phyloP scores from a whole-genome alignment of 1,284 basidiomycete genomes.

The Naganishia albida region DNA sequence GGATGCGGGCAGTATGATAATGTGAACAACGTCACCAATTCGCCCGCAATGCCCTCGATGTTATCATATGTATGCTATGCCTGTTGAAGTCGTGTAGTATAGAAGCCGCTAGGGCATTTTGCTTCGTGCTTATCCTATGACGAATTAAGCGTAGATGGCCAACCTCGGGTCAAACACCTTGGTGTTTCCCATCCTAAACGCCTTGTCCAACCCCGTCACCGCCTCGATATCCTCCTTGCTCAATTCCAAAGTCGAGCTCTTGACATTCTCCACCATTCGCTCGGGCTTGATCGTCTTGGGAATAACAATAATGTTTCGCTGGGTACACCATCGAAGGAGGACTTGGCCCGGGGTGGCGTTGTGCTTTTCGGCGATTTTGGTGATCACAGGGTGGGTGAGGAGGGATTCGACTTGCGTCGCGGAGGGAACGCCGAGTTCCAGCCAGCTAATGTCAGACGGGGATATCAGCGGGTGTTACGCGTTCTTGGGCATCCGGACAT shows the following conservation, averaged over 20 bases:
- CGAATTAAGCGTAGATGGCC: constrained; percentile 63
- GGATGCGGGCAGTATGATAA: too few species aligned
- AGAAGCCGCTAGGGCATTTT: background rate
- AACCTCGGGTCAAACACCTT: constrained; percentile 64
- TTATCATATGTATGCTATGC: too few species aligned
- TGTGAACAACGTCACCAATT: too few species aligned
- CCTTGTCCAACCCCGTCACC: constrained; percentile 66
- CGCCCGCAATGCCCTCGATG: too few species aligned
- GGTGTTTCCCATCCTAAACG: constrained; percentile 71
- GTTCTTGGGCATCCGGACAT: background rate
- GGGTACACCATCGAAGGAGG: constrained; percentile 74
- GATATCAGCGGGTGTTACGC: constrained; percentile 38
- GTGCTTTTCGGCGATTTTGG: constrained; percentile 59
- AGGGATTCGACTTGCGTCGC: constrained; percentile 48
- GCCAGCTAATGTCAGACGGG: constrained; percentile 58
- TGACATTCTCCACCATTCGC: constrained; percentile 66
- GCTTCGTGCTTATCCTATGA: background rate
- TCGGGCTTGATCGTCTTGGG: constrained; percentile 57
- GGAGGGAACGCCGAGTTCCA: constrained; percentile 51
- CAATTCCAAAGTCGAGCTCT: constrained; percentile 63
- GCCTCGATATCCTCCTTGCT: constrained; percentile 62
- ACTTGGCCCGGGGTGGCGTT: constrained; percentile 65
- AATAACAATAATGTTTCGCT: constrained; percentile 73
- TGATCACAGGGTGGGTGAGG: constrained; percentile 60
- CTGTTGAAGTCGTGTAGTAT: too few species aligned